These are phyloP conservation scores for Pouteria campechiana DNA, from an alignment of 179 eudicot genomes.

Conservation along the genomic window DNA sequence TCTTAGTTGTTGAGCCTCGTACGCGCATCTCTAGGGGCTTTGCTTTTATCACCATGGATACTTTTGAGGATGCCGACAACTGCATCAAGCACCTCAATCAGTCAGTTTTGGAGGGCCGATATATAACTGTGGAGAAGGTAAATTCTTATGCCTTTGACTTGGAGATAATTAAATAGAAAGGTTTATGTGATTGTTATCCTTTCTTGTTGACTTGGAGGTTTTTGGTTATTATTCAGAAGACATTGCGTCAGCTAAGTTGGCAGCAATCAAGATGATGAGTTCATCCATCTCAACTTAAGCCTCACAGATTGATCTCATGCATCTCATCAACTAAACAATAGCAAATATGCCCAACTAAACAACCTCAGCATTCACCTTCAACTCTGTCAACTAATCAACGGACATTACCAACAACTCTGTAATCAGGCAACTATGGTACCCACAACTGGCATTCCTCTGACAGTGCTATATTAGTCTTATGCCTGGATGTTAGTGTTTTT, in stretches of 20 bases:
- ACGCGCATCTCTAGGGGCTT: constrained; percentile 88
- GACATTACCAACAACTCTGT: constrained; percentile 75
- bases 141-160: constrained; percentile 6
- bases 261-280: constrained; percentile 98
- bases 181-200: constrained; percentile 21
- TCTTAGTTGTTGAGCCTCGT: constrained; percentile 86
- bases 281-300: constrained; percentile 69
- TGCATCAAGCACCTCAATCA: constrained; percentile 84
- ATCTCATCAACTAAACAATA: constrained; percentile 89
- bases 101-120: constrained; percentile 87
- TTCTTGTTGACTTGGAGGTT: constrained; percentile 71
- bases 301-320: constrained; percentile 85
- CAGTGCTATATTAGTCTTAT: constrained; percentile 20
- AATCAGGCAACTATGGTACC: constrained; percentile 86
- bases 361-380: constrained; percentile 82
- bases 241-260: constrained; percentile 86
- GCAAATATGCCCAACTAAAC: constrained; percentile 92
- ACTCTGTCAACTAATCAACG: constrained; percentile 92
- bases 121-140: constrained; percentile 95
- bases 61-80: constrained; percentile 71
- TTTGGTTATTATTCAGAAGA: constrained; percentile 91
- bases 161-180: constrained; percentile 1
- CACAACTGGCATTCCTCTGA: constrained; percentile 50
- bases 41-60: constrained; percentile 80
- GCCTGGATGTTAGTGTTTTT: constrained; percentile 8